Evolutionary conservation across 1,284 basidiomycete species (phyloP).

Genomic region (Microbotryomycetes sp.): DNA sequence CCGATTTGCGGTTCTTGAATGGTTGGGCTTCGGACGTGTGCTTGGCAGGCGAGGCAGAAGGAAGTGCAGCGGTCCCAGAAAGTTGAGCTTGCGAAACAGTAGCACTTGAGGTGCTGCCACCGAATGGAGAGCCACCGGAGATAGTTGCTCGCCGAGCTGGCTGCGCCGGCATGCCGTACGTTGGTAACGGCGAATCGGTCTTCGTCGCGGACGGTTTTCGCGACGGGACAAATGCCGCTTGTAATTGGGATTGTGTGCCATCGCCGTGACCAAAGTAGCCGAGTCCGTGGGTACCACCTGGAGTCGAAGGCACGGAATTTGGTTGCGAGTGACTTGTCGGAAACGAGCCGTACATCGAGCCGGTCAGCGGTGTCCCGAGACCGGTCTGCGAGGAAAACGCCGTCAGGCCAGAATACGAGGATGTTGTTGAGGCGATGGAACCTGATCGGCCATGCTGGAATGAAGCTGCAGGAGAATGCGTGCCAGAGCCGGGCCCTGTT

Average conservation of each 20-base stretch:
- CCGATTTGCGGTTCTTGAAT: not conserved
- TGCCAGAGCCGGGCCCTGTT: not conserved
- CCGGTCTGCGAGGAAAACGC: constrained; percentile 25
- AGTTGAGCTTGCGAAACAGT: not conserved
- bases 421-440: constrained; percentile 28
- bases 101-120: not conserved
- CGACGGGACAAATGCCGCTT: constrained; percentile 11
- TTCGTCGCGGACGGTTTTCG: constrained; percentile 1
- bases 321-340: constrained; percentile 16
- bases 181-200: not conserved
- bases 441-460: constrained; percentile 26
- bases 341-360: constrained; percentile 29
- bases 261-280: constrained; percentile 14
- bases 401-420: constrained; percentile 28
- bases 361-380: constrained; percentile 18
- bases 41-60: not conserved
- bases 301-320: constrained; percentile 25
- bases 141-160: constrained; percentile 21
- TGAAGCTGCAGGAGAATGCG: constrained; percentile 11
- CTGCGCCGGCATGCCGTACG: not conserved
- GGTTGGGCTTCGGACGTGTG: not conserved
- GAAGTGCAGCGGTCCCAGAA: not conserved
- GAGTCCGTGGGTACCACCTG: not conserved
- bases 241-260: constrained; percentile 8
- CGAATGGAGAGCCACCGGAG: constrained; percentile 26